Conservation (phyloP, 2,329 filamentous ascomycete species). For the Westerdykella sp. region DNA sequence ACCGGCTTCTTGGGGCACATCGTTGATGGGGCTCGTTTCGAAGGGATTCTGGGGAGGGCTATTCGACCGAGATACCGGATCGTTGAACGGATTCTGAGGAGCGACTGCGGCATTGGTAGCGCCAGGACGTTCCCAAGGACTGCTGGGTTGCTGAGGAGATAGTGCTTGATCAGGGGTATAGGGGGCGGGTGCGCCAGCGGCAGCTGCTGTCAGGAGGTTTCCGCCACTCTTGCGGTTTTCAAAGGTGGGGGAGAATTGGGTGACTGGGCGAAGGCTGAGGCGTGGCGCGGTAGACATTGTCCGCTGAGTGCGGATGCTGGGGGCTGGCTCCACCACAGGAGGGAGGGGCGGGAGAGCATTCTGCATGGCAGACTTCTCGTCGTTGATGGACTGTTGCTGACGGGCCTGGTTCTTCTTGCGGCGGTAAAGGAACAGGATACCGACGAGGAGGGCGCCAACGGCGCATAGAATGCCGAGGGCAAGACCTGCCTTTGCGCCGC, state of each 20-base stretch:
- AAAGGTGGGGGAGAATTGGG: conserved; percentile 71
- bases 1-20: conserved; percentile 21
- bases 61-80: conserved; percentile 33
- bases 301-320: conserved; percentile 39
- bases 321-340: conserved; percentile 14
- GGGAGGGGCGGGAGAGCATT: conserved; percentile 24
- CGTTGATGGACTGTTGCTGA: conserved; percentile 33
- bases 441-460: conserved; percentile 58
- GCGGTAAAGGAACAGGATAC: conserved; percentile 66
- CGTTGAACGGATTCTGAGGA: conserved; percentile 65
- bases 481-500: conserved; percentile 66
- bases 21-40: conserved; percentile 17
- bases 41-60: conserved; percentile 57
- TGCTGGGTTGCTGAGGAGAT: conserved; percentile 19
- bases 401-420: conserved; percentile 60
- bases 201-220: conserved; percentile 29
- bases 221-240: conserved; percentile 38
- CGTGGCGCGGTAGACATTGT: conserved; percentile 61
- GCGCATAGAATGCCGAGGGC: conserved; percentile 73
- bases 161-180: conserved; percentile 16
- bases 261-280: conserved; percentile 76
- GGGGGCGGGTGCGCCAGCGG: conserved; percentile 21
- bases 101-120: conserved; percentile 41
- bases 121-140: conserved; percentile 38
- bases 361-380: conserved; percentile 39